Conservation (phyloP, 163 green algal species). For the Coccomyxa subellipsoidea region DNA sequence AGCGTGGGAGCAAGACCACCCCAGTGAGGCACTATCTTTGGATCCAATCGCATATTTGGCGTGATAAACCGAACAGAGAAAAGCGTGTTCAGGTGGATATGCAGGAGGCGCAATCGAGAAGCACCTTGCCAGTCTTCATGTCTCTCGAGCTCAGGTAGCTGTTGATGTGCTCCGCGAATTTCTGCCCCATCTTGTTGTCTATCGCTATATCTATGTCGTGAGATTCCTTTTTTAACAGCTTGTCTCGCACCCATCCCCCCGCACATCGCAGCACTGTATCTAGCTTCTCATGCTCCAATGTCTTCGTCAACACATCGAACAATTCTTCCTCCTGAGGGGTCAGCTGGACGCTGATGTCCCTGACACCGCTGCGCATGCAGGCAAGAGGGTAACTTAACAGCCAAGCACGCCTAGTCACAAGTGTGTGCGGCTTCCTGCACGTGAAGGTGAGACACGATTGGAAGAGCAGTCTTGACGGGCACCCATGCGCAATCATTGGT, state of each 20-base stretch:
- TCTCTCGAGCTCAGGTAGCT: slow-evolving; percentile 63
- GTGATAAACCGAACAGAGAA: no score
- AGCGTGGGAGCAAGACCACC: no score
- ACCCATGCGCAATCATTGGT: neutral
- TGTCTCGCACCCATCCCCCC: slow-evolving; percentile 97
- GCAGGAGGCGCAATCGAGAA: neutral
- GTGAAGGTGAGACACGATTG: neutral
- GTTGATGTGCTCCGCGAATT: slow-evolving; percentile 90
- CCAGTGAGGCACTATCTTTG: no score
- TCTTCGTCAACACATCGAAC: slow-evolving; percentile 13
- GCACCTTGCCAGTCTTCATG: slow-evolving; percentile 1
- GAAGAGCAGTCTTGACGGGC: neutral
- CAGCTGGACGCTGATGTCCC: slow-evolving; percentile 9
- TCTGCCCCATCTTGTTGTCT: slow-evolving; percentile 83
- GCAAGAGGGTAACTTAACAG: neutral
- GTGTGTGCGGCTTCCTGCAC: neutral
- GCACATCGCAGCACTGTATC: slow-evolving; percentile 72
- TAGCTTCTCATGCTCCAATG: neutral
- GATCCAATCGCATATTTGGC: no score
- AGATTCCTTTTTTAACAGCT: slow-evolving; percentile 84
- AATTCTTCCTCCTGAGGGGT: slow-evolving; percentile 22
- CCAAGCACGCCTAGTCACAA: neutral
- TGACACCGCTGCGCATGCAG: neutral
- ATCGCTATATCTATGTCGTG: slow-evolving; percentile 97
- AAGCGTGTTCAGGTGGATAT: no score